Conservation (phyloP, 495 filamentous ascomycete genomes). For the Trichoderma asperelloides region DNA sequence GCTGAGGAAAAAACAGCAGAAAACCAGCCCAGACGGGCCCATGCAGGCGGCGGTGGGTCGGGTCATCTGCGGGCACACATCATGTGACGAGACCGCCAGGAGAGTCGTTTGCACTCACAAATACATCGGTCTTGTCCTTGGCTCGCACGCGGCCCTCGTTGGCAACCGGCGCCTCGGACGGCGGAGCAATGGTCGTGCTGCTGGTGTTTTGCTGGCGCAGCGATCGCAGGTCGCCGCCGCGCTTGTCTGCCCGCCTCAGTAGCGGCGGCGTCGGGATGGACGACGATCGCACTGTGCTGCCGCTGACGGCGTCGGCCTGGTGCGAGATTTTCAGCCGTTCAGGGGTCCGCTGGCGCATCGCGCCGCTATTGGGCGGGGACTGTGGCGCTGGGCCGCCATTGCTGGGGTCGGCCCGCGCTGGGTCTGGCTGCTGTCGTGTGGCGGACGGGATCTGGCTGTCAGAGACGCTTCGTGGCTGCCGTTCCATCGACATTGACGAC, state of each 20-base stretch:
- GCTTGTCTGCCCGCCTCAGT: constrained; percentile 63
- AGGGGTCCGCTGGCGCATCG: constrained; percentile 25
- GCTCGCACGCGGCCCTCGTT: constrained; percentile 80
- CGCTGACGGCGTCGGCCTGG: constrained; percentile 5
- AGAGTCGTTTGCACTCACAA: constrained; percentile 52
- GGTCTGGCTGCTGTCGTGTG: neutral
- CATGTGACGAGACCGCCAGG: constrained; percentile 4
- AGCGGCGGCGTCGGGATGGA: constrained; percentile 50
- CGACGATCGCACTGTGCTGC: constrained; percentile 7
- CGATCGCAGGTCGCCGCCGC: constrained; percentile 72
- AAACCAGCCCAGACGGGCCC: neutral
- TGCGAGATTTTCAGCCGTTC: constrained; percentile 9
- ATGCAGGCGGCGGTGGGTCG: neutral
- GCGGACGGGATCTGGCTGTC: constrained; percentile 11
- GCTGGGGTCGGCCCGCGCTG: neutral
- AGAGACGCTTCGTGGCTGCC: neutral
- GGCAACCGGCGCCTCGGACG: constrained; percentile 48
- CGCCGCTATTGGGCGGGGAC: constrained; percentile 37
- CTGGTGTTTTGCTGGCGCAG: constrained; percentile 42
- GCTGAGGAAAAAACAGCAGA: constrained; percentile 14
- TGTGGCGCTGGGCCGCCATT: constrained; percentile 21
- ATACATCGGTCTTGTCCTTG: constrained; percentile 86
- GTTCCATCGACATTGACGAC: constrained; percentile 3
- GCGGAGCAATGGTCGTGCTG: neutral
- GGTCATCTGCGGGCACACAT: constrained; percentile 6